Conservation (phyloP, 495 filamentous ascomycete genomes). For the Podospora pseudopauciseta region DNA sequence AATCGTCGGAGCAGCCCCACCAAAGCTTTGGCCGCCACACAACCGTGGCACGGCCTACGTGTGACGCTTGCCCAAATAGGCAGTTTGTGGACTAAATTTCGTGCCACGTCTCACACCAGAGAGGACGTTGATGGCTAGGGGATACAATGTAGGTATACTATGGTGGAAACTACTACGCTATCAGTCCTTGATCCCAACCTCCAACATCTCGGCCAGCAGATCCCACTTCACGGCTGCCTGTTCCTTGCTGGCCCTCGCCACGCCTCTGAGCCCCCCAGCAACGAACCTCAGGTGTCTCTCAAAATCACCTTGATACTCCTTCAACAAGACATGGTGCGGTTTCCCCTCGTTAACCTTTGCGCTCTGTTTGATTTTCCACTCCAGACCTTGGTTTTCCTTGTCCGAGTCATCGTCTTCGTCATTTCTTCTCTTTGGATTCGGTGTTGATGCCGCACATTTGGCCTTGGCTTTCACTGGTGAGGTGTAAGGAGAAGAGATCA, state of each 20-base stretch:
- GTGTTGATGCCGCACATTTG: slow-evolving; percentile 9
- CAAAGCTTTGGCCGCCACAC: slow-evolving; percentile 5
- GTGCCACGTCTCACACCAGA: neutral
- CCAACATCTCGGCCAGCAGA: slow-evolving; percentile 56
- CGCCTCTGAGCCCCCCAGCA: slow-evolving; percentile 51
- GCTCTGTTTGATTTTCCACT: neutral
- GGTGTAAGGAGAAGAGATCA: slow-evolving; percentile 29
- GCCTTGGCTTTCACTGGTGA: slow-evolving; percentile 13
- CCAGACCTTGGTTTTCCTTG: slow-evolving; percentile 17
- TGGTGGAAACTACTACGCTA: slow-evolving; percentile 63
- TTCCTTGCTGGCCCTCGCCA: slow-evolving; percentile 56
- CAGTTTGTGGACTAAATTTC: neutral
- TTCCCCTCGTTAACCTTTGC: slow-evolving; percentile 17
- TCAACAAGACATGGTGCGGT: slow-evolving; percentile 38
- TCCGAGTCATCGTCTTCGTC: slow-evolving; percentile 41
- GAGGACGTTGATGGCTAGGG: slow-evolving; percentile 58
- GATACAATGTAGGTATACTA: slow-evolving; percentile 69
- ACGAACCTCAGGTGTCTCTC: slow-evolving; percentile 53
- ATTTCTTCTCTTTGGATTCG: slow-evolving; percentile 20
- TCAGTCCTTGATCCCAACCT: slow-evolving; percentile 40
- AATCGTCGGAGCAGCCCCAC: slow-evolving; percentile 3
- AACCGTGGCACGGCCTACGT: neutral
- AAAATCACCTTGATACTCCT: slow-evolving; percentile 45
- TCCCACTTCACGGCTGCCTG: slow-evolving; percentile 52
- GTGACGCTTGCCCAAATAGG: neutral